Evolutionary conservation across 805 yeast species (phyloP), one percentile per base, ranked within the genome.

Genomic region (Candida berthetii): DNA sequence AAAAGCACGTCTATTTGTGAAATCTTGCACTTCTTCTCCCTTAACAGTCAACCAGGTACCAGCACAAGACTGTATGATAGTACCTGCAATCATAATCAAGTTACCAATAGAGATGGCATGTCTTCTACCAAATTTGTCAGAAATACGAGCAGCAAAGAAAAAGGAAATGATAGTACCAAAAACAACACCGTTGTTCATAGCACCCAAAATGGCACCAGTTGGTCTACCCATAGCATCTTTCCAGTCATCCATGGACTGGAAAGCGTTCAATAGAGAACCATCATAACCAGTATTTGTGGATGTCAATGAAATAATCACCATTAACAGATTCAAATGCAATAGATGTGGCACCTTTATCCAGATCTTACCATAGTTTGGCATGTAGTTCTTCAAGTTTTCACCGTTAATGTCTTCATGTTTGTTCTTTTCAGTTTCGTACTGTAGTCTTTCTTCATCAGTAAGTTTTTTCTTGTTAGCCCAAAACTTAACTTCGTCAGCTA

Each of bases 71-170:
- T 58, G 63, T 14, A 57, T 42, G 20, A 54, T 27, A 19, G 56
- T 48, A 44, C 60, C 62, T 27, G 34, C 18, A 7, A 31, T 15
- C 5, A 17, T 17, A 16, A 31, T n/a, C 10, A 31, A 7, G 15
- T 31, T 31, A 17, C 34, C 34, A 17, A 31, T 7, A 17, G 13
- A 43, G 9, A 56, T 38, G 35, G 59, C 52, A 41, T 49, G 41
- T 55, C 70, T 61, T 64, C 78, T 59, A 45, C 75, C 77, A 38
- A 54, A 56, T 39, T 48, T 54, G 52, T 74, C 78, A 41, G 53
- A 31, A 9, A 31, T 9, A 31, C 34, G 18, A 31, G 34, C 34
- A 31, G 15, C 13, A 3, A 31, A 11, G 4, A 31, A 17, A 47
- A 64, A 48, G 13, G 66, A 48, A 11, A 64, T 18, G 4, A 69